A percentile compares a stretch with the other conserved stretches of the same genome.
Evolutionary conservation across 768 basidiomycete genomes (phyloP).

Genomic region (Cystobasidium tubakii): DNA sequence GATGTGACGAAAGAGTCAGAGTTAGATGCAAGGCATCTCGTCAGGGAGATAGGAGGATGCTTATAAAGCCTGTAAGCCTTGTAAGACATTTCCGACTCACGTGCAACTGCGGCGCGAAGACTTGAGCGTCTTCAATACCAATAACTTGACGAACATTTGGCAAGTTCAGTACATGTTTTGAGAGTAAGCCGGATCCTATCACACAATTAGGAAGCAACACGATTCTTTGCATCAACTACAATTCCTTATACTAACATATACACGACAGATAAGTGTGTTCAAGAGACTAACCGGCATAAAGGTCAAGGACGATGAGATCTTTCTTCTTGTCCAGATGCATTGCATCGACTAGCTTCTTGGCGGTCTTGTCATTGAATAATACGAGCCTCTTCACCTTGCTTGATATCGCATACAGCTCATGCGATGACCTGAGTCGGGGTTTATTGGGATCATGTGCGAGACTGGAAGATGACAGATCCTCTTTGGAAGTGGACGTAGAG

Average conservation of each 20-base stretch:
- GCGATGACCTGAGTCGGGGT: not conserved
- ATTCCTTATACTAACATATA: not conserved
- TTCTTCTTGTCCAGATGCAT: constrained; percentile 11
- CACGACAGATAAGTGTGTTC: no score
- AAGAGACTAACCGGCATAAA: constrained; percentile 25
- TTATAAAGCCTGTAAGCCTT: no score
- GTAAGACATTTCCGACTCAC: no score
- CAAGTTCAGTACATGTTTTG: constrained; percentile 25
- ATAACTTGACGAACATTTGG: constrained; percentile 32
- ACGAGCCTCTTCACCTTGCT: not conserved
- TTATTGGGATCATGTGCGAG: not conserved
- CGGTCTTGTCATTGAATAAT: constrained; percentile 9
- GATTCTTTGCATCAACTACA: not conserved
- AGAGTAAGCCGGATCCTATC: constrained; percentile 26
- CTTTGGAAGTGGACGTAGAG: constrained; percentile 1
- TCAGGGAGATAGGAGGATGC: no score
- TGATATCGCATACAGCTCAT: constrained; percentile 16
- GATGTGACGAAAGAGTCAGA: no score
- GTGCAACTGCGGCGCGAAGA: not conserved
- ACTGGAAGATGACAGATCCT: not conserved
- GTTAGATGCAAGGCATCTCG: no score
- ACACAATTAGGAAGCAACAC: not conserved
- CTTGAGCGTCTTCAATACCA: not conserved
- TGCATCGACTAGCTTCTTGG: not conserved
- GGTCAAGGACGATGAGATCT: constrained; percentile 5